Evolutionary conservation across 2,329 filamentous ascomycete genomes (phyloP), one percentile per base, ranked within the genome.

Genomic region (Cladosporium sp.): DNA sequence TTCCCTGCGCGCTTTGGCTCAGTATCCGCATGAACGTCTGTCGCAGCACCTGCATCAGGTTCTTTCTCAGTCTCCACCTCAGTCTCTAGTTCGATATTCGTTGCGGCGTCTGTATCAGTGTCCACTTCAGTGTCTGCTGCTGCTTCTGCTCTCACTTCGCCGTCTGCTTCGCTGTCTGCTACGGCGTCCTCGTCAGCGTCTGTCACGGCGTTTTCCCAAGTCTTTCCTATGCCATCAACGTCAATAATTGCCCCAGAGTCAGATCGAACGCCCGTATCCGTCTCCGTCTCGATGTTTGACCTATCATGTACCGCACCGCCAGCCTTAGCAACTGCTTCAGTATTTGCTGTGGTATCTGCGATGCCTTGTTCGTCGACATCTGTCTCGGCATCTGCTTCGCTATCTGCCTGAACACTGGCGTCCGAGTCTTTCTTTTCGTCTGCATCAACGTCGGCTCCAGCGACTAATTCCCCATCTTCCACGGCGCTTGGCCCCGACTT

Each of bases 381-480:
- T n/a, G 54, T 43, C 54, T 58, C 54, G 25, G 54, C 34, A 34
- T 58, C 54, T 58, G 54, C 54, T 58, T 58, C 54, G 28, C 54
- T 58, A 58, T 58, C 54, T 58, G 54, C 32, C 54, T 58, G 54
- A 58, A 58, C 54, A 58, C 54, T 39, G 54, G 54, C 54, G 32
- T 23, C n/a, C 18, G 54, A 58, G 54, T 43, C 54, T 58, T 58
- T 58, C 32, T 58, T 58, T 58, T 39, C 54, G 54, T 58, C 54
- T 58, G n/a, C 54, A 39, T 39, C 54, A 58, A 58, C 54, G 30
- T 58, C 34, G 18, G 54, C 54, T 58, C 30, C 54, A 58, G 54
- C 10, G 21, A 36, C 13, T 58, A 58, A 14, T 58, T 39, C 21
- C 28, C 54, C 54, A 58, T 58, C 54, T 58, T 58, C 10, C 54